Evolutionary conservation across 208 protist species (phyloP), one percentile per base, ranked within the genome.

Genomic region (Trypanosomatidae sp.): DNA sequence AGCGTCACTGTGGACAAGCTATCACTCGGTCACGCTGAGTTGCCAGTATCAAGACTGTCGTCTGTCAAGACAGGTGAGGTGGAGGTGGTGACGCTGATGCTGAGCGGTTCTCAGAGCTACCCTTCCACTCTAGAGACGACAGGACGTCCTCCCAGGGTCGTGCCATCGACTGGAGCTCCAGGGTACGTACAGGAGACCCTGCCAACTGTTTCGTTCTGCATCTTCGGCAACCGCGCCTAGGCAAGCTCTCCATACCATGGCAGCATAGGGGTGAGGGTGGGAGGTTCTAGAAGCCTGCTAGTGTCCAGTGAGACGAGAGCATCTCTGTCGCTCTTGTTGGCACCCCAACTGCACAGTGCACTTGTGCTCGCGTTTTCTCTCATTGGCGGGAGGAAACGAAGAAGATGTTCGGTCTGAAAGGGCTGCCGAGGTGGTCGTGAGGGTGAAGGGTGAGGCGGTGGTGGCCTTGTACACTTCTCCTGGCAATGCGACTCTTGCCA

Each of bases 171-270:
- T 5, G 4, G 44, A 15, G 44, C 12, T 22, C 3, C 22, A 25
- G 7, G 33, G 19, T 2, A 5, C 62, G 43, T 71, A 0, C 60
- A 50, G 30, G 22, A 2, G 52, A n/a, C 71, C 0, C 58, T 7
- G 17, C 69, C 81, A 7, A 81, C 67, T 39, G 66, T 91, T 2
- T 89, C 87, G 12, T 80, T 91, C 36, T 84, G 79, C 41, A 73
- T 89, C 46, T 74, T 89, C 30, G 85, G 81, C 17, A 66, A 73
- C 30, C 77, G 80, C 22, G 47, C 9, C 17, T 77, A 76, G 33
- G 30, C 44, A 28, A 13, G 10, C 44, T 68, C 8, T 7, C 3
- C 25, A n/a, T 15, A 36, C 4, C 4, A 33, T 17, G n/a, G 25
- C 44, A 5, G 46, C 15, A 53, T 13, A n/a, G 46, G 10, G 1